Evolutionary conservation across 129 eudicot genomes (phyloP), one percentile per base, ranked within the genome.

Genomic region (Saussurea involucrata): DNA sequence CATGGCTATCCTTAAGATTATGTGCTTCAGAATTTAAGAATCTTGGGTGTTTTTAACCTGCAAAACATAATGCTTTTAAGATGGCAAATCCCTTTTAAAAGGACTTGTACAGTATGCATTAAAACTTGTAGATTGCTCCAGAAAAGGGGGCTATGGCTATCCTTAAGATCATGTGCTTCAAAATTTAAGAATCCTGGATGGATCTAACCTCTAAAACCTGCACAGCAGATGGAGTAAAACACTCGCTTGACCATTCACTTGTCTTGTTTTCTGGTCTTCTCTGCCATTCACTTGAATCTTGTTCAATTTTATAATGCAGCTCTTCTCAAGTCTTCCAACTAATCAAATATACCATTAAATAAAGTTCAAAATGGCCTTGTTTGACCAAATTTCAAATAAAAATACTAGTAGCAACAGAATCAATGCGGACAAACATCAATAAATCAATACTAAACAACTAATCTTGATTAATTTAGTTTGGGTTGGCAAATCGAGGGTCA

Each of bases 191-290:
- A 81, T 81, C 76, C 68, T 81, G 80, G 74, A 49, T 72, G 69
- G 60, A 20, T 80, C 72, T 72, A 72, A 79, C 83, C 77, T 64
- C 73, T 79, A 29, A 72, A 80, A 24, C 68, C 78, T 72, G 46
- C 80, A 74, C 65, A 74, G 75, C 53, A 58, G 80, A 75, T 75
- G 76, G 84, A 81, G 84, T 68, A 75, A 81, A 81, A 74, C 84
- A 81, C 71, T 74, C 34, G 4, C 71, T 49, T 32, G 10, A 75
- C 24, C 44, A 40, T n/a, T n/a, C 46, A 78, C 71, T 68, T 75
- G 84, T 81, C 84, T 75, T 74, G 71, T 63, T 81, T 75, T 22
- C 65, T 53, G 61, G 61, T 53, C 61, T 53, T 53, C 22, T 53
- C 24, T 53, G 61, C 61, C 61, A 53, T 53, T 60, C 76, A 71